Conservation (phyloP, 305 asterid genomes). For the Petunia hybrid region DNA sequence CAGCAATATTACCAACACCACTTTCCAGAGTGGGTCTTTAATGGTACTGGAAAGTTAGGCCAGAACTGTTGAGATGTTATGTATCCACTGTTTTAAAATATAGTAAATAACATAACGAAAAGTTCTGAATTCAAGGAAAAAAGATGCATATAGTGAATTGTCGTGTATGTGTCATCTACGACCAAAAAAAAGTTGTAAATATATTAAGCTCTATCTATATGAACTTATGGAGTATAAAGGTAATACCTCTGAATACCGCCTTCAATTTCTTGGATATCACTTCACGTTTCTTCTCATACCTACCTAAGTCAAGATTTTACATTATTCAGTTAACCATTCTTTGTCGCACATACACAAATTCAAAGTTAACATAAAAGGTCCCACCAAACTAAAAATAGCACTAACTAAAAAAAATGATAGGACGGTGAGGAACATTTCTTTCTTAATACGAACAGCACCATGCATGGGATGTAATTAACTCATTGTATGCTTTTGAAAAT, state of each 20-base stretch:
- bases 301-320: neutral
- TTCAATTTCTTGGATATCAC: neutral
- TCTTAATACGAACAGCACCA: constrained; percentile 2
- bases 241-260: neutral
- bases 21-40: neutral
- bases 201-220: neutral
- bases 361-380: neutral
- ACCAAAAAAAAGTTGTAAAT: neutral
- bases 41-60: neutral
- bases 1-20: neutral
- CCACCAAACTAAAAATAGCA: neutral
- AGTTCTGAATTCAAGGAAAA: neutral
- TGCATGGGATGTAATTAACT: neutral
- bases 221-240: too few species aligned
- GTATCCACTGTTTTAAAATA: neutral
- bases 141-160: neutral
- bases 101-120: neutral
- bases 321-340: neutral
- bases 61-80: neutral
- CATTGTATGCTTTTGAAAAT: constrained; percentile 4
- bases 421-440: neutral
- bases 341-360: neutral
- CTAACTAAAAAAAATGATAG: neutral
- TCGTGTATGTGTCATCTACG: neutral
- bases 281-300: neutral